Conservation (phyloP, 768 basidiomycete species). For the Phaeotremella fagi region DNA sequence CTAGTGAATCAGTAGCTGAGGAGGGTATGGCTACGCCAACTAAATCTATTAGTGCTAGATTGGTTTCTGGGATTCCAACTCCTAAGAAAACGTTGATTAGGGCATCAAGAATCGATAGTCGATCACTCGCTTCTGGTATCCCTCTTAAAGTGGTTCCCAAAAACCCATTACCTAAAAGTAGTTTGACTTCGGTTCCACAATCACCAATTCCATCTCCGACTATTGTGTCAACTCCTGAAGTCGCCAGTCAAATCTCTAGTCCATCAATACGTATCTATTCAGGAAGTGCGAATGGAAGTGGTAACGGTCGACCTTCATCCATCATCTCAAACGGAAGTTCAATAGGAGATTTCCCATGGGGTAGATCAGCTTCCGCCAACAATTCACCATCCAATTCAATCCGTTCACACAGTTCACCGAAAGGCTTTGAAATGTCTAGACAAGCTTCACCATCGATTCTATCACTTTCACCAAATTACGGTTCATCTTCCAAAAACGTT, state of each 20-base stretch:
- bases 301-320: too few species aligned
- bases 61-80: neutral
- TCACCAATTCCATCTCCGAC: too few species aligned
- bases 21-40: neutral
- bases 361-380: conserved; percentile 6
- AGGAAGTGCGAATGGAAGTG: too few species aligned
- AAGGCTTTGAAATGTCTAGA: neutral
- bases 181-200: too few species aligned
- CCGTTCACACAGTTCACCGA: neutral
- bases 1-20: neutral
- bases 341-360: conserved; percentile 7
- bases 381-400: conserved; percentile 2
- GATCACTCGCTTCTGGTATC: neutral
- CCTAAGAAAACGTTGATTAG: neutral
- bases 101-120: neutral
- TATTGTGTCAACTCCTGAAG: too few species aligned
- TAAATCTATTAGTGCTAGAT: neutral
- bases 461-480: neutral
- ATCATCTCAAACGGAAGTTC: neutral
- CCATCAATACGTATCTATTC: too few species aligned
- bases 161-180: too few species aligned
- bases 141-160: neutral
- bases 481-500: neutral
- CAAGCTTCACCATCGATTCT: neutral
- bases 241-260: too few species aligned